Base-by-base conservation (phyloP, 2,329 filamentous ascomycete genomes). In the Colletotrichum simmondsii region DNA sequence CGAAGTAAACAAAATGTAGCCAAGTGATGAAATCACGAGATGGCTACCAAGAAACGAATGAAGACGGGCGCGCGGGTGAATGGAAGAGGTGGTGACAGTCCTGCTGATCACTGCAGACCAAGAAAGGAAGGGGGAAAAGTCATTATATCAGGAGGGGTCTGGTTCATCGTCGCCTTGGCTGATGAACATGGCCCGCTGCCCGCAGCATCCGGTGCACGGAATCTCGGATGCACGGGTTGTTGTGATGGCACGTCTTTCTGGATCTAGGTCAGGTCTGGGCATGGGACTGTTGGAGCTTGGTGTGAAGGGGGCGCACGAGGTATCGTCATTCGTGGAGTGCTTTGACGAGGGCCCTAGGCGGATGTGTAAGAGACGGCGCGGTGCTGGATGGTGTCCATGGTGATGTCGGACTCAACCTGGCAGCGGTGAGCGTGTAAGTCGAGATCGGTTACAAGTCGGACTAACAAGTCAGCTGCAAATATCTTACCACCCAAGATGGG, bases 101-200 rank as follows among this genome's bases (percentile, higher is more conserved):
- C 70, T 71, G 71, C 73, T 74, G 73, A 64, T 73, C 71, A 67
- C 46, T 32, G 37, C 49, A 63, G 62, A 65, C 62, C 46, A 42
- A 19, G 46, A 37, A 32, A 62, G 28, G 73, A 58, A 62, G 53
- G 56, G 42, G 32, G 56, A 8, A 26, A 58, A 60, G 65, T 72
- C 71, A 72, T 74, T 74, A 73, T 74, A 74, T 73, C 35, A 32
- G 30, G 49, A 61, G 59, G 46, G 65, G 32, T 42, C 65, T 65
- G 49, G 65, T 42, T 53, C 49, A 24, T 71, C 49, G 56, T 16
- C 32, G 49, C 24, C 71, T 71, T 71, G 71, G 71, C 71, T 53
- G 54, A 56, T 58, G 61, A 30, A 56, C 67, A 62, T 71, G 46
- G 46, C 22, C 60, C 61, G 60, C 68, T 46, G 46, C 19, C 56